phyloP scores from a whole-genome alignment of 139 green algal genomes.

The Eudorina sp. region DNA sequence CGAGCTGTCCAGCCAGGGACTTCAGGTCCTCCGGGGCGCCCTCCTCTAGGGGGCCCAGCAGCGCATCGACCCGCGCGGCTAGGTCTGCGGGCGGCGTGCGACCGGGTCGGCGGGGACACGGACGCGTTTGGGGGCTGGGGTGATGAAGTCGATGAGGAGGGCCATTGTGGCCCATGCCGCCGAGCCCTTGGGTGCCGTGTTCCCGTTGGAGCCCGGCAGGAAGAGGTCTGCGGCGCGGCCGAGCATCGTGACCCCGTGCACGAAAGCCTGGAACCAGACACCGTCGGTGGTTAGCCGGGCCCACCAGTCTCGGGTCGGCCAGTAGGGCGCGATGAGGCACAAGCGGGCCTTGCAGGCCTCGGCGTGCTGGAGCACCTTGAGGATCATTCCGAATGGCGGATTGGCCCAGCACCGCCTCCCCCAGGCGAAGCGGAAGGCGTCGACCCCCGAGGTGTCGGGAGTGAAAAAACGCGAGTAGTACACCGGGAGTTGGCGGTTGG shows the following conservation, averaged over 20 bases:
- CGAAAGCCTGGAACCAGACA: not conserved
- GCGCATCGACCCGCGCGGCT: not conserved
- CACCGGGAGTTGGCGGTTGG: not conserved
- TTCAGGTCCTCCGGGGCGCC: not conserved
- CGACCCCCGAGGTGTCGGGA: slow-evolving; percentile 37
- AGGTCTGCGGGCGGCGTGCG: not conserved
- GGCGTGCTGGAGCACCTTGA: slow-evolving; percentile 1
- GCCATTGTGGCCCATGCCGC: not conserved
- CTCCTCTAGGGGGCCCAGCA: not conserved
- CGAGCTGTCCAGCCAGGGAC: not conserved
- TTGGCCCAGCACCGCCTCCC: slow-evolving; percentile 2
- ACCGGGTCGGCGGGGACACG: not conserved
- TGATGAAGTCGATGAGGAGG: not conserved
- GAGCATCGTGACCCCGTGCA: not conserved
- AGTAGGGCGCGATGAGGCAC: slow-evolving; percentile 13
- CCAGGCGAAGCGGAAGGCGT: slow-evolving; percentile 33
- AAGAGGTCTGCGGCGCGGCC: not conserved
- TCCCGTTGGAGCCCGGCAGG: not conserved
- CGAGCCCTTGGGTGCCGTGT: not conserved
- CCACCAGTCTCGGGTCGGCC: slow-evolving; percentile 35
- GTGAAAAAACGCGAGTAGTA: slow-evolving; percentile 45
- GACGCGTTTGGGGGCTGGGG: not conserved
- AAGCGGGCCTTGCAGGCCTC: not conserved
- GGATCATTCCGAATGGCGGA: slow-evolving; percentile 23
- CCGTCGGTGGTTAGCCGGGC: not conserved